Evolutionary conservation across 768 basidiomycete species (phyloP).

Genomic region (Mycena chlorophos): DNA sequence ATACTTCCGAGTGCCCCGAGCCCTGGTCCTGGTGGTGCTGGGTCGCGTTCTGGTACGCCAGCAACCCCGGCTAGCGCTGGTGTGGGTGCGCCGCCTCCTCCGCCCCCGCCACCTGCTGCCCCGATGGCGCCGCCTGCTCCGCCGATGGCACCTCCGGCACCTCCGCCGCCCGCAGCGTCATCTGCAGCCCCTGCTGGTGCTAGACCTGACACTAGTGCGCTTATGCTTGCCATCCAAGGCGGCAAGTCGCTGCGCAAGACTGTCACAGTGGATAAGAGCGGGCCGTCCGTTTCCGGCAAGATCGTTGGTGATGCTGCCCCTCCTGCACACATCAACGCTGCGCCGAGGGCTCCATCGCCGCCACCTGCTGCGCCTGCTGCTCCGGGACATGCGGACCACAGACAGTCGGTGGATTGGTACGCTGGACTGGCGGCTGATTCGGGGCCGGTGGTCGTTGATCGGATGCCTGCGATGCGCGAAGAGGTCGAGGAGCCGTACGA

Average conservation of each 20-base stretch:
- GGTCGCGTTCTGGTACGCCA: not conserved
- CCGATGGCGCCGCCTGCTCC: constrained; percentile 32
- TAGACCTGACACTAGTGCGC: constrained; percentile 57
- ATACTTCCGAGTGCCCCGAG: constrained; percentile 50
- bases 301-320: constrained; percentile 77
- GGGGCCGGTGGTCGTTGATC: constrained; percentile 37
- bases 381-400: constrained; percentile 45
- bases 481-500: constrained; percentile 61
- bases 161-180: constrained; percentile 31
- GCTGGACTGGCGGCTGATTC: constrained; percentile 79
- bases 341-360: constrained; percentile 45
- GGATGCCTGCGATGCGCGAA: constrained; percentile 54
- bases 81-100: constrained; percentile 45
- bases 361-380: constrained; percentile 32
- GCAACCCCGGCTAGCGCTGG: constrained; percentile 40
- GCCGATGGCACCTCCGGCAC: constrained; percentile 28
- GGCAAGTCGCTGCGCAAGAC: constrained; percentile 72
- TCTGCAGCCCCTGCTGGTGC: constrained; percentile 29
- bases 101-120: constrained; percentile 29
- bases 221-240: constrained; percentile 78
- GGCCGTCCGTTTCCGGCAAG: constrained; percentile 63
- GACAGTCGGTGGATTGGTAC: constrained; percentile 94
- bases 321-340: constrained; percentile 64
- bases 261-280: constrained; percentile 83
- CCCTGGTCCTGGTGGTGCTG: constrained; percentile 31